Evolutionary conservation across 2,329 filamentous ascomycete species (phyloP).

Genomic region (Pseudopithomyces maydicus): DNA sequence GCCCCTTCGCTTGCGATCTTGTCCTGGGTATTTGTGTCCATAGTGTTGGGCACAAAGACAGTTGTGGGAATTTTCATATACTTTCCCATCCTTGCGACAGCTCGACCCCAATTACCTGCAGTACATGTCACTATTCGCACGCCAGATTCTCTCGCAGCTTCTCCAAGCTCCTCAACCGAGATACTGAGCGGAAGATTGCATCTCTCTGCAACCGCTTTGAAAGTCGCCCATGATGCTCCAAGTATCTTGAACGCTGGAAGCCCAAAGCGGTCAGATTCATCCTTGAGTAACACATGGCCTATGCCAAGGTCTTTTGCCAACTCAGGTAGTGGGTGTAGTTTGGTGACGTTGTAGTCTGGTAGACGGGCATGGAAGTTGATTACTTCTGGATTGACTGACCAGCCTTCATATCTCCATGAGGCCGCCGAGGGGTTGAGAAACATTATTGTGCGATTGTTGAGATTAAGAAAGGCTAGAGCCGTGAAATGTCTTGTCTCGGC

Average conservation of each 20-base stretch:
- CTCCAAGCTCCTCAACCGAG: slow-evolving; percentile 51
- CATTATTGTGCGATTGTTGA: slow-evolving; percentile 14
- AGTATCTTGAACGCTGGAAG: slow-evolving; percentile 81
- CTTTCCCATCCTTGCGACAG: slow-evolving; percentile 70
- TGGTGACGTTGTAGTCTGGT: slow-evolving; percentile 62
- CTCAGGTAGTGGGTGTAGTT: slow-evolving; percentile 57
- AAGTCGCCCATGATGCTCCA: slow-evolving; percentile 75
- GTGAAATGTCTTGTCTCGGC: no score
- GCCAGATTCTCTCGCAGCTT: slow-evolving; percentile 17
- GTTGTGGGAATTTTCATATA: slow-evolving; percentile 60
- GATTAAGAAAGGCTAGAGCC: no score
- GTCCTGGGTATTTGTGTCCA: slow-evolving; percentile 59
- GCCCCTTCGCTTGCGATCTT: slow-evolving; percentile 68
- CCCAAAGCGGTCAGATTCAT: slow-evolving; percentile 71
- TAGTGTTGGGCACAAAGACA: slow-evolving; percentile 67
- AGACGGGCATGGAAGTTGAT: slow-evolving; percentile 62
- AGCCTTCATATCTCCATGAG: slow-evolving; percentile 23
- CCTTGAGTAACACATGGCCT: slow-evolving; percentile 66
- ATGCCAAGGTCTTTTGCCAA: slow-evolving; percentile 63
- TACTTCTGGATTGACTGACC: slow-evolving; percentile 23
- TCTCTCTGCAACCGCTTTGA: slow-evolving; percentile 58
- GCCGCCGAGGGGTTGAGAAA: slow-evolving; percentile 34
- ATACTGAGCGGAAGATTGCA: slow-evolving; percentile 52
- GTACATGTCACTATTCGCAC: slow-evolving; percentile 67
- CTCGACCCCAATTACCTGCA: slow-evolving; percentile 78